phyloP scores from a whole-genome alignment of 2,329 filamentous ascomycete genomes.

The Microthyrium microscopicum region DNA sequence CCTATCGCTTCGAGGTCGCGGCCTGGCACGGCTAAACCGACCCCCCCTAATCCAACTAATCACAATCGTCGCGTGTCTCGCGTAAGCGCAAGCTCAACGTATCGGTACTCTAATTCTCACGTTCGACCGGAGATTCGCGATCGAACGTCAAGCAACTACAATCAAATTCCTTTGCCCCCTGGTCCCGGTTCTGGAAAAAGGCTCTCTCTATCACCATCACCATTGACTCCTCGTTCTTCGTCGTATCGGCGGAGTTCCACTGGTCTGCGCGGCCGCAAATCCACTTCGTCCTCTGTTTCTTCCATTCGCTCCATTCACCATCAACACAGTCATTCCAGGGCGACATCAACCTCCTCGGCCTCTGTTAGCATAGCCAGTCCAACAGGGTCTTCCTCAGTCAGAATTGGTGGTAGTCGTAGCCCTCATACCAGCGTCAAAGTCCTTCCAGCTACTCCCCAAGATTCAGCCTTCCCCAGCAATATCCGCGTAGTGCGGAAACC shows the following conservation, averaged over 20 bases:
- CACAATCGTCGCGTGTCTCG: constrained; percentile 18
- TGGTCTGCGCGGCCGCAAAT: constrained; percentile 80
- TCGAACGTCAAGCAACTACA: too few species aligned
- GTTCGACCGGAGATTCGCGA: constrained; percentile 22
- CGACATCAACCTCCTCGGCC: constrained; percentile 75
- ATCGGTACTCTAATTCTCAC: constrained; percentile 18
- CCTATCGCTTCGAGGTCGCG: constrained; percentile 18
- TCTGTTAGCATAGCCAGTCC: constrained; percentile 42
- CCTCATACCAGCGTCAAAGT: constrained; percentile 82
- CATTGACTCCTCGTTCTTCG: constrained; percentile 74
- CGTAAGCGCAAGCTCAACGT: constrained; percentile 15
- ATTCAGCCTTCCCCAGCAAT: constrained; percentile 61
- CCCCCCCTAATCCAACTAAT: too few species aligned
- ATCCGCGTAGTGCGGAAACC: constrained; percentile 55
- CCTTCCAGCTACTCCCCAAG: constrained; percentile 74
- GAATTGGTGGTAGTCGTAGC: constrained; percentile 46
- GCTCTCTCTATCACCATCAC: constrained; percentile 71
- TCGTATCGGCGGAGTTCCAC: constrained; percentile 68
- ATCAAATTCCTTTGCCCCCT: too few species aligned
- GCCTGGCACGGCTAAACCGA: constrained; percentile 15
- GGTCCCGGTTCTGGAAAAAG: constrained; percentile 31
- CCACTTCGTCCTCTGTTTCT: constrained; percentile 86
- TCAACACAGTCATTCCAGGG: constrained; percentile 79
- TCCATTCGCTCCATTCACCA: constrained; percentile 85
- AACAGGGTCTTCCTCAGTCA: constrained; percentile 30